These are phyloP conservation scores for Pseudopediastrum boryanum DNA, from an alignment of 139 green algal genomes.

Conservation along the genomic window DNA sequence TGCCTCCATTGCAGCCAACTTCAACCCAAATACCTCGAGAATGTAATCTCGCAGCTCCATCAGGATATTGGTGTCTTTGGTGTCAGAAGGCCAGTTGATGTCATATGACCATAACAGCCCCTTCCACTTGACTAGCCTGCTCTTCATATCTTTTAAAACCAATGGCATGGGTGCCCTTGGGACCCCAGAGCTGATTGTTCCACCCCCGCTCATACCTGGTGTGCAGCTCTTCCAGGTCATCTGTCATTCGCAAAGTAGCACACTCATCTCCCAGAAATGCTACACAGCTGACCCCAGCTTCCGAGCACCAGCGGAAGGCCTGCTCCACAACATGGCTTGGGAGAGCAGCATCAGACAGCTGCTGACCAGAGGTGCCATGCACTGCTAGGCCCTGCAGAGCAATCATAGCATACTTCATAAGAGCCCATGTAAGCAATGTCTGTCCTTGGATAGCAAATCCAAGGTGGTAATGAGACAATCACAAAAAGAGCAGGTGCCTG, in stretches of 20 bases:
- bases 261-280: conserved; percentile 91
- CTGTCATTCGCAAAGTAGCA: conserved; percentile 70
- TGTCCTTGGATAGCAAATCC: not conserved
- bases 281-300: conserved; percentile 45
- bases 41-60: too few relatives aligned
- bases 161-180: too few relatives aligned
- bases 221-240: conserved; percentile 72
- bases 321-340: conserved; percentile 56
- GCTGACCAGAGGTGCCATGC: conserved; percentile 19
- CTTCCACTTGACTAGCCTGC: too few relatives aligned
- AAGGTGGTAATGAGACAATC: not conserved
- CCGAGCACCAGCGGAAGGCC: conserved; percentile 61
- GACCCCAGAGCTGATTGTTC: too few relatives aligned
- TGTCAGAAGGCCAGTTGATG: too few relatives aligned
- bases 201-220: conserved; percentile 18
- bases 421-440: too few relatives aligned
- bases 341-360: conserved; percentile 57
- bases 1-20: not conserved
- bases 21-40: too few relatives aligned
- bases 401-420: too few relatives aligned
- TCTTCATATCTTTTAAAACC: too few relatives aligned
- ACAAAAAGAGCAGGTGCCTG: not conserved
- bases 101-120: too few relatives aligned
- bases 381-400: conserved; percentile 41
- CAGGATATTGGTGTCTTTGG: too few relatives aligned